phyloP scores from a whole-genome alignment of 371 early-diverging fungal species.

The Globomyces sp. region DNA sequence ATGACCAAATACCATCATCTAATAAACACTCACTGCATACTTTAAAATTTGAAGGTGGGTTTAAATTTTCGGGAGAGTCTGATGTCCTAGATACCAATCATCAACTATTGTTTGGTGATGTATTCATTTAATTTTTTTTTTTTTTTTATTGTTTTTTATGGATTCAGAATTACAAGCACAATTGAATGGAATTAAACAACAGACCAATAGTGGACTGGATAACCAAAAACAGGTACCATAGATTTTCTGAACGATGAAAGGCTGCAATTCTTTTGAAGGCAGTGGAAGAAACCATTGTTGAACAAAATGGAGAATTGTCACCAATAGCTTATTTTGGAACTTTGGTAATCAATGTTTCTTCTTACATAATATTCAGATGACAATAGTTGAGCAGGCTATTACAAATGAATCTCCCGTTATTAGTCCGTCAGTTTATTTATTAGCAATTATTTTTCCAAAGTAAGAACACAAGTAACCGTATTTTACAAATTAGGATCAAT shows the following conservation, averaged over 20 bases:
- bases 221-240: slow-evolving; percentile 71
- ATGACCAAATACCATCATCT: too few species aligned
- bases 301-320: slow-evolving; percentile 62
- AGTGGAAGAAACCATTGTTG: slow-evolving; percentile 83
- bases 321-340: slow-evolving; percentile 89
- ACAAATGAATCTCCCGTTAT: slow-evolving; percentile 60
- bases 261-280: slow-evolving; percentile 79
- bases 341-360: slow-evolving; percentile 51
- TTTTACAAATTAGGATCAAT: slow-evolving; percentile 20
- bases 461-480: slow-evolving; percentile 25
- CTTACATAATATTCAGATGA: slow-evolving; percentile 29
- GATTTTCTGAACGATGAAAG: slow-evolving; percentile 18
- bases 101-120: too few species aligned
- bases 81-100: too few species aligned
- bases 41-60: too few species aligned
- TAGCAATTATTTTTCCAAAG: slow-evolving; percentile 78
- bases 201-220: slow-evolving; percentile 73
- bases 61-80: too few species aligned
- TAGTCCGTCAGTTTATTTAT: slow-evolving; percentile 70
- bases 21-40: too few species aligned
- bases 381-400: slow-evolving; percentile 73
- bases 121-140: slow-evolving; percentile 1
- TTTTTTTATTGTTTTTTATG: slow-evolving; percentile 11
- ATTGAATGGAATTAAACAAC: slow-evolving; percentile 32
- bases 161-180: not conserved